A percentile compares a stretch with the other conserved stretches of the same genome.
Conservation (phyloP, 2,329 filamentous ascomycete genomes). For the Pleurostoma richardsiae region DNA sequence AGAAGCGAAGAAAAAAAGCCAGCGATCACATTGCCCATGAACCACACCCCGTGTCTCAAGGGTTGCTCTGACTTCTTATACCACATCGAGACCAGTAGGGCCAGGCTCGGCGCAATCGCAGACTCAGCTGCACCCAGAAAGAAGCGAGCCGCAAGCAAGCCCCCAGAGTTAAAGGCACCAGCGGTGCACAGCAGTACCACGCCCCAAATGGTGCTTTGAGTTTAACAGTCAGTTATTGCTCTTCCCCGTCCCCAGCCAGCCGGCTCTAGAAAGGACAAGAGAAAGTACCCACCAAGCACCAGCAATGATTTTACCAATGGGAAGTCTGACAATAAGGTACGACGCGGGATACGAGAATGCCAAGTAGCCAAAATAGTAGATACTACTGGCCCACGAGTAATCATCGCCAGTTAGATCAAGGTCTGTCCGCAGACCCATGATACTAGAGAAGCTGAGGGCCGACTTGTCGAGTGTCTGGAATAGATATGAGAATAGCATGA, state of each 20-base stretch:
- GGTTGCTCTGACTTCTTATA: constrained; percentile 21
- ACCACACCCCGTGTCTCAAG: constrained; percentile 1
- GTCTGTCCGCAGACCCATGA: background rate
- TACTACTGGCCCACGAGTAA: background rate
- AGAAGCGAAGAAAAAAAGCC: constrained; percentile 1
- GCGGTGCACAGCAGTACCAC: constrained; percentile 22
- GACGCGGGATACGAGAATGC: background rate
- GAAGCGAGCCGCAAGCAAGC: constrained; percentile 31
- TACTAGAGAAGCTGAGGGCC: background rate
- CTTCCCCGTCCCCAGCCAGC: background rate
- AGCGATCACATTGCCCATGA: background rate
- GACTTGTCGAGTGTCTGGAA: background rate
- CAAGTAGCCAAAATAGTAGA: background rate
- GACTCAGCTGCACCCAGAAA: constrained; percentile 35
- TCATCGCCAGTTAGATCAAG: background rate
- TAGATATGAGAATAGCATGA: background rate
- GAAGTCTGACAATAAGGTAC: background rate
- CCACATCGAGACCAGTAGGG: constrained; percentile 25
- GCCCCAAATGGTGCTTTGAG: constrained; percentile 18
- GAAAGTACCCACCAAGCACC: background rate
- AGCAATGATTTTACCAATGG: background rate
- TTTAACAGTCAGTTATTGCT: background rate
- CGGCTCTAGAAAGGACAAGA: background rate
- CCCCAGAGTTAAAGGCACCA: constrained; percentile 28
- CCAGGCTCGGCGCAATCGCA: constrained; percentile 22